These are phyloP conservation scores for Lactarius akahatsu DNA, from an alignment of 768 basidiomycete species.

Conservation along the genomic window DNA sequence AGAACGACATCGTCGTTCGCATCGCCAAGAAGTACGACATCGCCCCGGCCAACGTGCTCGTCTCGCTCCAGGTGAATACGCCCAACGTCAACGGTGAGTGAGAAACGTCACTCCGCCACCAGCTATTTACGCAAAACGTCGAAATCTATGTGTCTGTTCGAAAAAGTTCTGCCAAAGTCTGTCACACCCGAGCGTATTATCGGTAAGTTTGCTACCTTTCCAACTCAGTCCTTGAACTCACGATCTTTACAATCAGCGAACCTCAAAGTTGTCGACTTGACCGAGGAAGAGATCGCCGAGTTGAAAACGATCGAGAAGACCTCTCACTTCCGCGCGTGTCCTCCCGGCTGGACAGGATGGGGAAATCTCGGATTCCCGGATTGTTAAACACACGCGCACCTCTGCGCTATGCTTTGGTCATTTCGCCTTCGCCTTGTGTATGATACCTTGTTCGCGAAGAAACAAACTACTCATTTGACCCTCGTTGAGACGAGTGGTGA, in stretches of 20 bases:
- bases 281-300: slow-evolving; percentile 57
- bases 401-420: not conserved
- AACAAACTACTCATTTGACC: not conserved
- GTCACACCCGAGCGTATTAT: slow-evolving; percentile 68
- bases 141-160: slow-evolving; percentile 6
- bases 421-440: not conserved
- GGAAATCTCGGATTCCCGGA: slow-evolving; percentile 62
- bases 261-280: slow-evolving; percentile 57
- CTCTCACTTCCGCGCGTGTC: slow-evolving; percentile 62
- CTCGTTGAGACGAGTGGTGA: not conserved
- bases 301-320: slow-evolving; percentile 61
- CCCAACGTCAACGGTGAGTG: slow-evolving; percentile 51
- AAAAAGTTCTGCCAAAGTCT: slow-evolving; percentile 70
- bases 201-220: slow-evolving; percentile 36
- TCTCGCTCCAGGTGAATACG: slow-evolving; percentile 73
- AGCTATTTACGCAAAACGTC: slow-evolving; percentile 26
- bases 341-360: slow-evolving; percentile 63
- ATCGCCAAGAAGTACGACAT: slow-evolving; percentile 64
- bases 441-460: not conserved
- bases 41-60: slow-evolving; percentile 61
- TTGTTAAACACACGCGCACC: slow-evolving; percentile 12
- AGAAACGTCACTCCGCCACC: slow-evolving; percentile 14
- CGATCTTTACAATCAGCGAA: slow-evolving; percentile 44
- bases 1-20: slow-evolving; percentile 55
- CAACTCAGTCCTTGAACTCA: not conserved